Base-by-base conservation (phyloP, 768 basidiomycete genomes). In the Phaffia tasmanica region DNA sequence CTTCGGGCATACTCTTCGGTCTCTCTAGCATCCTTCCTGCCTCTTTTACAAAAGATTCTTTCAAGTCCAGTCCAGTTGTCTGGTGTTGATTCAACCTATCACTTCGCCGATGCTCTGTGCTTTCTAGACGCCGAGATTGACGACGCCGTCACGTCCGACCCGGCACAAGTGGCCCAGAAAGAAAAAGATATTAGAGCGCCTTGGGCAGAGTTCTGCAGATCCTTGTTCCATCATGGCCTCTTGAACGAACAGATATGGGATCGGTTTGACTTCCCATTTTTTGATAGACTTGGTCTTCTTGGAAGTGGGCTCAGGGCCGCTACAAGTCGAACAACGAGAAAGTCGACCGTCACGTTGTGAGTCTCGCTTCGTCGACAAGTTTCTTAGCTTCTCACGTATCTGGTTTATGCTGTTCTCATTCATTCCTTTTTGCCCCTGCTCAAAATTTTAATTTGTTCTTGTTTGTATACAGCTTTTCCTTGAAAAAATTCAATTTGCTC, bases 401-500 rank as follows among this genome's bases (percentile, higher is more conserved):
- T 59, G 23, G 65, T 53, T 42, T 42, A 25, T 64, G 21, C 27
- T 19, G 4, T 47, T 6, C 23, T 11, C 16, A 48, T 49, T 35
- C 47, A 19, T 23, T 14, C 54, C 16, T 32, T n/a, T 53, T n/a
- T n/a, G 8, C 21, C 21, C 9, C 51, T 53, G 51, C 4, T 21
- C 4, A 53, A 4, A 5, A 53, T n/a, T 53, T 27, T 14, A 50
- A 53, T 21, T 5, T 27, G 6, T 27, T n/a, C 51, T 18, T 21
- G n/a, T 47, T 21, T 29, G 23, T 29, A 23, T 23, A 35, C 55
- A 69, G 67, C 58, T 69, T 59, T 59, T 69, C 67, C 3, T 57
- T 69, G 25, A 91, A 91, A 79, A 99, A 98, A 77, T 94, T 93
- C 80, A 99, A 98, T 74, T 83, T 99, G 49, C 83, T 97, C 19